These are phyloP conservation scores for Seminavis robusta DNA, from an alignment of 108 stramenopile genomes.

Conservation along the genomic window DNA sequence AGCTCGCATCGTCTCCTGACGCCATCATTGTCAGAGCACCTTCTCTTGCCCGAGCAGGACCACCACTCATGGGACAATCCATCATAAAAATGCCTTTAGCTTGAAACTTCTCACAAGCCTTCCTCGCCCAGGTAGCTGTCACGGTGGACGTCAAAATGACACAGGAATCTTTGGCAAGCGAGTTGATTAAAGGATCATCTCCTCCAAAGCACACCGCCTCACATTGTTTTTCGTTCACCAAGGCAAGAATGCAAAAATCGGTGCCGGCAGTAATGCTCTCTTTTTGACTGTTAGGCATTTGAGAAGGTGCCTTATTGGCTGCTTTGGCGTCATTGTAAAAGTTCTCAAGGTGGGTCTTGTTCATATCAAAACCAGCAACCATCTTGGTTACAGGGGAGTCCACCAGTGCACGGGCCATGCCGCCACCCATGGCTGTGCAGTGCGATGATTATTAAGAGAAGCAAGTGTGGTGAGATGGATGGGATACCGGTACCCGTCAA, in stretches of 20 bases:
- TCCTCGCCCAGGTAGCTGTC: constrained; percentile 51
- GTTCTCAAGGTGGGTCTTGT: constrained; percentile 19
- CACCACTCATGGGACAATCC: constrained; percentile 76
- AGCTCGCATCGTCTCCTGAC: constrained; percentile 25
- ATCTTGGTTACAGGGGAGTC: constrained; percentile 23
- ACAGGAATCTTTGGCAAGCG: constrained; percentile 36
- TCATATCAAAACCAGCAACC: constrained; percentile 50
- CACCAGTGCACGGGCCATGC: constrained; percentile 72
- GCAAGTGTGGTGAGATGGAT: too few species aligned
- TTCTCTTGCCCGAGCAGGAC: constrained; percentile 51
- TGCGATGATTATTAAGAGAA: too few species aligned
- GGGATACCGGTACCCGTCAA: too few species aligned
- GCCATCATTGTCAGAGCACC: constrained; percentile 75
- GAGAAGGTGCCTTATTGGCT: constrained; percentile 27
- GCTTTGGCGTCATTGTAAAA: constrained; percentile 44
- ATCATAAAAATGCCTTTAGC: constrained; percentile 37
- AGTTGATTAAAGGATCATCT: constrained; percentile 14
- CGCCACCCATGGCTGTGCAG: constrained; percentile 85
- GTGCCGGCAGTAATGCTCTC: constrained; percentile 29
- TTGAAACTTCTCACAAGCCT: constrained; percentile 25
- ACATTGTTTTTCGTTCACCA: constrained; percentile 75
- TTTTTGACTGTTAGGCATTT: constrained; percentile 4
- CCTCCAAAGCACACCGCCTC: constrained; percentile 50
- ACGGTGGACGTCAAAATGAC: constrained; percentile 73
- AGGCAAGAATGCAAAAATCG: constrained; percentile 49